phyloP scores from a whole-genome alignment of 2,329 filamentous ascomycete species.

The Didymellaceae sp. region DNA sequence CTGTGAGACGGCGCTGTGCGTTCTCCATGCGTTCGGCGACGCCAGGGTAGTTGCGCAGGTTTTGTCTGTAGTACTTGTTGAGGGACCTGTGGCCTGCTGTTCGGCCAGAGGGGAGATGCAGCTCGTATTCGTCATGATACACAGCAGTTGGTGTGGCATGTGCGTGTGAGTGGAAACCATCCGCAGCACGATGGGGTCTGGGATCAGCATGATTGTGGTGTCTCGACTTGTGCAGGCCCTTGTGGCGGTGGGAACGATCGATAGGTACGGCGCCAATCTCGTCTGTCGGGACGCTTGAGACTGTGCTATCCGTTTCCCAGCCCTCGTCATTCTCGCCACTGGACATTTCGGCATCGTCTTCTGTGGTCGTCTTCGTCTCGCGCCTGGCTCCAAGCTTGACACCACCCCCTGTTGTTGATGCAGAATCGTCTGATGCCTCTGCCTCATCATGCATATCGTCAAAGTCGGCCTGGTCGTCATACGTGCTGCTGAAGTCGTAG shows the following conservation, averaged over 20 bases:
- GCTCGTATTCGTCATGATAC: slow-evolving; percentile 90
- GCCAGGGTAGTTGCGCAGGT: slow-evolving; percentile 83
- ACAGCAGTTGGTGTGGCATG: slow-evolving; percentile 75
- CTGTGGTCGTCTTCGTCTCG: slow-evolving; percentile 51
- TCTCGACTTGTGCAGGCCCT: slow-evolving; percentile 72
- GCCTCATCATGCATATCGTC: slow-evolving; percentile 57
- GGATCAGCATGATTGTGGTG: slow-evolving; percentile 77
- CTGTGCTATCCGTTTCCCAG: slow-evolving; percentile 94
- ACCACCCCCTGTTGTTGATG: slow-evolving; percentile 59
- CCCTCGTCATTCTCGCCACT: slow-evolving; percentile 71
- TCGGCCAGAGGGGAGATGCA: slow-evolving; percentile 89
- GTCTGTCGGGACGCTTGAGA: slow-evolving; percentile 83
- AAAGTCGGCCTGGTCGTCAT: slow-evolving; percentile 77
- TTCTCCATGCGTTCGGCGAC: slow-evolving; percentile 75
- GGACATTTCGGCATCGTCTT: slow-evolving; percentile 50
- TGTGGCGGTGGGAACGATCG: slow-evolving; percentile 74
- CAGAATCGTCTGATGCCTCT: slow-evolving; percentile 57
- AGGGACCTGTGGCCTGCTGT: slow-evolving; percentile 89
- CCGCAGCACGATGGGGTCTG: slow-evolving; percentile 73
- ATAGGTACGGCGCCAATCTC: slow-evolving; percentile 82
- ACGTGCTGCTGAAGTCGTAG: slow-evolving; percentile 96
- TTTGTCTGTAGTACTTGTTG: slow-evolving; percentile 89
- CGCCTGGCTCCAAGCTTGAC: slow-evolving; percentile 74
- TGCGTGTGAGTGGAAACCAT: slow-evolving; percentile 83
- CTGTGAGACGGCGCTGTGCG: slow-evolving; percentile 69